phyloP scores from a whole-genome alignment of 768 basidiomycete genomes.

The Ephemerocybe angulata region DNA sequence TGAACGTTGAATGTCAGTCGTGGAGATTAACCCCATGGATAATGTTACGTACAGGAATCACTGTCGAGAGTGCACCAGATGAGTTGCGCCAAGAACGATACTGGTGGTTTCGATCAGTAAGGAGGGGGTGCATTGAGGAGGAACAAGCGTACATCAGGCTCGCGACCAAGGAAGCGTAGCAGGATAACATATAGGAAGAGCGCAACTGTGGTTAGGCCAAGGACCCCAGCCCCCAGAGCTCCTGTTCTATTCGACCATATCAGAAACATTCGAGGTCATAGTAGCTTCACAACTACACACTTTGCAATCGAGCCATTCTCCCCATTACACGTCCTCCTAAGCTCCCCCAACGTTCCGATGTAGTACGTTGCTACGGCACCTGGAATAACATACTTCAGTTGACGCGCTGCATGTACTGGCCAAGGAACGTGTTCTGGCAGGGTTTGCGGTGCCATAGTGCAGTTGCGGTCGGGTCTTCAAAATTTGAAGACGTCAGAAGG shows the following conservation, averaged over 20 bases:
- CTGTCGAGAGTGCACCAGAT: slow-evolving; percentile 57
- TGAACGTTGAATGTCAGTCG: slow-evolving; percentile 2
- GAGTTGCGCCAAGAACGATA: slow-evolving; percentile 75
- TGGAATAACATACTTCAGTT: slow-evolving; percentile 76
- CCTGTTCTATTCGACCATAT: slow-evolving; percentile 37
- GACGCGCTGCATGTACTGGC: slow-evolving; percentile 52
- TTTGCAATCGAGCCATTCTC: slow-evolving; percentile 46
- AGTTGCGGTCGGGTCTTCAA: neutral
- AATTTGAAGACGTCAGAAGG: neutral
- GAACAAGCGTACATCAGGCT: slow-evolving; percentile 55
- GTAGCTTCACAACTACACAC: slow-evolving; percentile 33
- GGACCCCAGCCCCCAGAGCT: slow-evolving; percentile 50
- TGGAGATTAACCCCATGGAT: neutral
- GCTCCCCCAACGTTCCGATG: slow-evolving; percentile 50
- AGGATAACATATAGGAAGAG: slow-evolving; percentile 73
- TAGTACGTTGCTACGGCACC: slow-evolving; percentile 62
- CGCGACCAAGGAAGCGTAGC: slow-evolving; percentile 62
- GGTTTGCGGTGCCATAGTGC: neutral
- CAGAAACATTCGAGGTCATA: neutral
- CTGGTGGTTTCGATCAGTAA: slow-evolving; percentile 32
- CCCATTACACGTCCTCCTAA: slow-evolving; percentile 40
- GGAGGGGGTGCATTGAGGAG: neutral
- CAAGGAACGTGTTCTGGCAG: slow-evolving; percentile 28
- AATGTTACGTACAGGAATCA: slow-evolving; percentile 52
- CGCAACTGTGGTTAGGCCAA: slow-evolving; percentile 56